Percentiles rank a stretch among this genome's conserved stretches.
phyloP scores from a whole-genome alignment of 306 rosid species.

The Trifolium subterraneum region DNA sequence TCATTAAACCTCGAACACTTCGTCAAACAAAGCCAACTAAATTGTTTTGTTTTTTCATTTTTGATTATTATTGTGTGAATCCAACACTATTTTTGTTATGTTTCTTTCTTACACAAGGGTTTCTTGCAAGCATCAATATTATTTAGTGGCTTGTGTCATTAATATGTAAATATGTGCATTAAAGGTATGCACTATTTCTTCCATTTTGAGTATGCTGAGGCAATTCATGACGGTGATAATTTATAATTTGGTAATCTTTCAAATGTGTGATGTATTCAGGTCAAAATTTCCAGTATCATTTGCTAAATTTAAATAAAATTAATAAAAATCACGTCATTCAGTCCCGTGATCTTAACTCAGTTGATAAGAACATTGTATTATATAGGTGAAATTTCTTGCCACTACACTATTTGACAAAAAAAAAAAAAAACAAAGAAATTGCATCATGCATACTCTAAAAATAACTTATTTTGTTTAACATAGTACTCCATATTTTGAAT shows the following conservation, averaged over 20 bases:
- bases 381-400: no score
- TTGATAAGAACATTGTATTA: no score
- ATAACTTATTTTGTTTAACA: no score
- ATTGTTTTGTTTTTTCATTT: conserved; percentile 7
- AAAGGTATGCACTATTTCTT: conserved; percentile 22
- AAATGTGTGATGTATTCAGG: conserved; percentile 18
- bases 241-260: background rate
- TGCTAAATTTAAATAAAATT: conserved; percentile 19
- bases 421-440: no score
- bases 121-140: conserved; percentile 1
- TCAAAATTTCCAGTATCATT: background rate
- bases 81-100: conserved; percentile 12
- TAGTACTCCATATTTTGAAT: no score
- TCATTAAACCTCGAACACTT: conserved; percentile 57
- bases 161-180: conserved; percentile 15
- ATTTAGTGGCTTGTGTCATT: conserved; percentile 12
- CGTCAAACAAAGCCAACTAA: background rate
- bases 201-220: conserved; percentile 25
- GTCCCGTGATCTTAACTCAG: no score
- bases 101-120: conserved; percentile 39
- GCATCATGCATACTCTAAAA: no score
- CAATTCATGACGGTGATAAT: conserved; percentile 31
- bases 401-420: no score
- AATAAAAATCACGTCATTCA: no score
- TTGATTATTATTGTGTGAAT: conserved; percentile 26